Evolutionary conservation across 495 filamentous ascomycete species (phyloP), one percentile per base, ranked within the genome.

Genomic region (Penicillium simplicissimum): DNA sequence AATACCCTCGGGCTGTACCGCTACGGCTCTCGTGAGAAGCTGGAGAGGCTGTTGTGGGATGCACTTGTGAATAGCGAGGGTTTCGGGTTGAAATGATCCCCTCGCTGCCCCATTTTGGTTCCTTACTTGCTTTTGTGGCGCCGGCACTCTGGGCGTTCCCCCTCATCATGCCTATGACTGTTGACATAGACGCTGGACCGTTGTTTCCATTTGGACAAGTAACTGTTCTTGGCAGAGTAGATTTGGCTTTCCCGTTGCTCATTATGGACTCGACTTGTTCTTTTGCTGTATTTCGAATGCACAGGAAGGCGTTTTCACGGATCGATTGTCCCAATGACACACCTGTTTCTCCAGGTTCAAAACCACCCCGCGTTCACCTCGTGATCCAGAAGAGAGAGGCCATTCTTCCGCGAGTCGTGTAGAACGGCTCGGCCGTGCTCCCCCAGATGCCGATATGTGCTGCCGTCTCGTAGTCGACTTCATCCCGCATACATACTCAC

Each of bases 21-120:
- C 60, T 96, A 93, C 74, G 64, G 69, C 53, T 84, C 79, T 3
- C 84, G 77, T 60, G 82, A 85, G 68, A 86, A 84, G 65, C 67
- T 97, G 52, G 89, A 89, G 75, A 74, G 65, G 57, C 85, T 86
- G 81, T 79, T 97, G 25, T 97, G 93, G 91, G 83, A 85, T 67
- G 93, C 93, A 13, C 92, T 97, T 42, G 77, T 84, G 62, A 93
- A 94, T 73, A 96, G 94, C 66, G 92, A 96, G 71, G 93, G 93
- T 47, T 97, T 97, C 83, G 94, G 94, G 40, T 78, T 97, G 76
- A 97, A 94, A 75, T 97, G 64, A 68, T 34, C 25, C 8, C 8
- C 7, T 11, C 19, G 0, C 9, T 21, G n/a, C 8, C 38, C 2
- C 37, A 4, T 19, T 8, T 19, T 36, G 55, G 35, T 52, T 37